Evolutionary conservation across 768 basidiomycete genomes (phyloP).

Genomic region (Amanita jacksonii): DNA sequence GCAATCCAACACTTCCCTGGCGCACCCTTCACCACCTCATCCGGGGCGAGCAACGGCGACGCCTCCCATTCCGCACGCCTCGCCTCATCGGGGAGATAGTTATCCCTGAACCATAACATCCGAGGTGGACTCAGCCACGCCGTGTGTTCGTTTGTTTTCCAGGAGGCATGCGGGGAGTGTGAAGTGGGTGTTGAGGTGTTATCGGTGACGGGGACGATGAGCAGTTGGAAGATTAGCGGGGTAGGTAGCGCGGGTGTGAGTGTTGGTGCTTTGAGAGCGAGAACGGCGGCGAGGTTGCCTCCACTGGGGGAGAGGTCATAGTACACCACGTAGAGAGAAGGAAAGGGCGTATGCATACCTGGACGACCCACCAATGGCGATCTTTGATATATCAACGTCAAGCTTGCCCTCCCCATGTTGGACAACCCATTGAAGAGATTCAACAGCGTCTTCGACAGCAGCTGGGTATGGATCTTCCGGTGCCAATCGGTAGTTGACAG

Average conservation of each 20-base stretch:
- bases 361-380: constrained; percentile 68
- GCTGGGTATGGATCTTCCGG: constrained; percentile 66
- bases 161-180: constrained; percentile 22
- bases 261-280: constrained; percentile 52
- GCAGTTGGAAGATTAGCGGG: constrained; percentile 44
- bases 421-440: constrained; percentile 53
- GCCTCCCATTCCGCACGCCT: constrained; percentile 60
- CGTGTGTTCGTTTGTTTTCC: constrained; percentile 48
- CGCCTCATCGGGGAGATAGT: constrained; percentile 55
- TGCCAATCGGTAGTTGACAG: constrained; percentile 64
- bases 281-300: constrained; percentile 58
- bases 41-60: constrained; percentile 63
- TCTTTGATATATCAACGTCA: constrained; percentile 36
- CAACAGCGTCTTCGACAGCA: constrained; percentile 63
- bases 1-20: constrained; percentile 45
- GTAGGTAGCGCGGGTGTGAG: constrained; percentile 35
- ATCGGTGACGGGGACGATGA: constrained; percentile 66
- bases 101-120: constrained; percentile 67
- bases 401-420: constrained; percentile 36
- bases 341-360: constrained; percentile 29
- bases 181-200: constrained; percentile 42
- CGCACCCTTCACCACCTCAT: constrained; percentile 35
- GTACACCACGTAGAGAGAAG: neutral
- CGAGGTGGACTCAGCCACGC: constrained; percentile 51
- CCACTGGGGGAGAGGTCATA: constrained; percentile 34